phyloP scores from a whole-genome alignment of 2,329 filamentous ascomycete species.

The Hymenoscyphus linearis region DNA sequence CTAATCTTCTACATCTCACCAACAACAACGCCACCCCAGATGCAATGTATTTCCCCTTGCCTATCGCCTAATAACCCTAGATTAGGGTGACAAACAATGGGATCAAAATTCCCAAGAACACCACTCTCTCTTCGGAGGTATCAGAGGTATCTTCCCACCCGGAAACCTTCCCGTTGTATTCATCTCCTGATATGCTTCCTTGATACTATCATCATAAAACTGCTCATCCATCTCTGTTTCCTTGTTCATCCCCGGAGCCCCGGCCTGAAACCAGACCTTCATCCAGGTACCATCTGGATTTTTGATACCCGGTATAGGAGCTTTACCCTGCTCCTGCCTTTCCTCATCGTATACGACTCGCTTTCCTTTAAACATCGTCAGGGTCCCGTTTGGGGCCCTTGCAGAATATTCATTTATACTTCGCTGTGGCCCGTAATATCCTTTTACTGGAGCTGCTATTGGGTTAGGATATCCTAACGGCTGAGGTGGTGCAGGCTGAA shows the following conservation, averaged over 20 bases:
- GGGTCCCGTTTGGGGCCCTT: conserved; percentile 29
- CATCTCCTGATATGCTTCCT: conserved; percentile 60
- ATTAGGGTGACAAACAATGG: too few species aligned
- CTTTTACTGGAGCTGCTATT: conserved; percentile 3
- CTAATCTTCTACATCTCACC: background rate
- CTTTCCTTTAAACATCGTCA: conserved; percentile 59
- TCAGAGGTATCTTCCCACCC: conserved; percentile 65
- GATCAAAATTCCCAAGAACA: conserved; percentile 65
- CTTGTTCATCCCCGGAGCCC: conserved; percentile 57
- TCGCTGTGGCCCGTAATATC: conserved; percentile 10
- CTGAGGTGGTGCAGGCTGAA: conserved; percentile 2
- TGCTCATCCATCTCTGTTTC: conserved; percentile 57
- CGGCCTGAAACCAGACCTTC: conserved; percentile 69
- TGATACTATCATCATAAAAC: conserved; percentile 54
- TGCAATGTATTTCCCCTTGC: background rate
- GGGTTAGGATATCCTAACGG: background rate
- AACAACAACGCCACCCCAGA: background rate
- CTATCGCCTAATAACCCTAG: background rate
- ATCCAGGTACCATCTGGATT: conserved; percentile 51
- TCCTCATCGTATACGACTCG: conserved; percentile 53
- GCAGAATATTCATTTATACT: conserved; percentile 20
- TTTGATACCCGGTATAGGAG: conserved; percentile 41
- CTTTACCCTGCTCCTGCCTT: background rate
- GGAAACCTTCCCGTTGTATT: conserved; percentile 62
- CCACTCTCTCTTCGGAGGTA: conserved; percentile 75